Evolutionary conservation across 1,284 basidiomycete genomes (phyloP), one percentile per base, ranked within the genome.

Genomic region (Fomitiporia mediterranea): DNA sequence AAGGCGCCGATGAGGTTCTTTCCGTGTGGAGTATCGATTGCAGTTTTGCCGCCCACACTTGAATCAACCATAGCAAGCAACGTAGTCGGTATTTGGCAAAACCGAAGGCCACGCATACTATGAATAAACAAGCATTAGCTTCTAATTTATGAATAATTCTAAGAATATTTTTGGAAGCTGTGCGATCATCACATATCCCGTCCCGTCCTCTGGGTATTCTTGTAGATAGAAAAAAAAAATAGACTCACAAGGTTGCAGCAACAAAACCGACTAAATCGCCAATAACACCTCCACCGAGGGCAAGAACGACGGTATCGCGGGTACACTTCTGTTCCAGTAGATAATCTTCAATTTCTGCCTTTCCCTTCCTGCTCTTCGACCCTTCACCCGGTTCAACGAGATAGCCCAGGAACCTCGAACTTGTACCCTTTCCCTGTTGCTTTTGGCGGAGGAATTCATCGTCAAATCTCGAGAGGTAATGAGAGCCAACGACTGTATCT

Each of bases 1-100:
- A 99, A 99, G 2, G 96, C 90, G 61, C 96, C 97, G 63, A 99
- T 92, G 63, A 99, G 81, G 72, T 99, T 99, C 77, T 99, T 99
- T 60, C 96, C 97, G 62, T 89, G 86, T 2, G 88, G 93, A 0
- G 95, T 98, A 70, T 99, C 97, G 63, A 99, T 96, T 30, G 96
- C 97, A 0, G 97, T 99, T 79, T 99, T 99, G 47, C 96, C 97
- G 15, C 97, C 96, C 47, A 99, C 90, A 58, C 92, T 88, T 1
- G 94, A 97, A 73, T 99, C 96, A 40, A 99, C 97, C 97, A 99
- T 99, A 15, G 95, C 94, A 47, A 99, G 80, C 2, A 99, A 78
- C 0, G 94, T 98, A 0, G 97, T 98, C 0, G 97, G 96, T 57
- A 99, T 92, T 74, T 99, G 97, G 27, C 94, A 88, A 70, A 97